Evolutionary conservation across 2,329 filamentous ascomycete species (phyloP), one percentile per base, ranked within the genome.

Genomic region (Alternaria rosae): DNA sequence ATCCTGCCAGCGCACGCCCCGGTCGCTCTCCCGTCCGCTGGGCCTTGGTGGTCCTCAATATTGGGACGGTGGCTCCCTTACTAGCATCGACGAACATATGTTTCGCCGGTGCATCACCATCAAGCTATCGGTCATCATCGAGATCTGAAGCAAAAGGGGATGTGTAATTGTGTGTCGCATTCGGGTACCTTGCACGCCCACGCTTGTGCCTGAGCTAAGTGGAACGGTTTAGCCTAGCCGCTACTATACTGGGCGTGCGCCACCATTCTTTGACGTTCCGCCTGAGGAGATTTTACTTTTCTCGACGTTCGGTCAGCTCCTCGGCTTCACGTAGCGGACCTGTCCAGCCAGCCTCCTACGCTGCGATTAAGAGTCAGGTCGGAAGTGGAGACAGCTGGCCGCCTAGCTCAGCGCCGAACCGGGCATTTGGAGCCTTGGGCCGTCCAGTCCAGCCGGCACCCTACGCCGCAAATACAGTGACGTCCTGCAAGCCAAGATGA

Each of bases 11-110:
- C 41, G 57, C 45, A 56, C 53, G 58, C 53, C 57, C 61, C 54
- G 57, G 61, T 61, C 57, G 57, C 61, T 59, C 47, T 61, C 50
- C 57, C 48, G 57, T 17, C 43, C 30, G 21, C 32, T 54, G 50
- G 50, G 45, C n/a, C 47, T n/a, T 32, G 28, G 13, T 41, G 53
- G 47, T 41, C 50, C 55, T 59, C n/a, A n/a, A 26, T 59, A 50
- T 54, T 59, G 52, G 47, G 48, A 57, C 35, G 35, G 35, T 35
- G 53, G 42, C n/a, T 30, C 50, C 32, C 6, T 35, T 25, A 42
- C 57, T 54, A 57, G 43, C 25, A 48, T 54, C 54, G 26, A 56
- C 30, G 53, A 56, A 44, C 32, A 47, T 38, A 21, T 54, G 53
- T 50, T 50, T 56, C 48, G 48, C 53, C 53, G 53, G 53, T 30